Evolutionary conservation across 2,329 filamentous ascomycete species (phyloP).

Genomic region (Penicillium concentricum): DNA sequence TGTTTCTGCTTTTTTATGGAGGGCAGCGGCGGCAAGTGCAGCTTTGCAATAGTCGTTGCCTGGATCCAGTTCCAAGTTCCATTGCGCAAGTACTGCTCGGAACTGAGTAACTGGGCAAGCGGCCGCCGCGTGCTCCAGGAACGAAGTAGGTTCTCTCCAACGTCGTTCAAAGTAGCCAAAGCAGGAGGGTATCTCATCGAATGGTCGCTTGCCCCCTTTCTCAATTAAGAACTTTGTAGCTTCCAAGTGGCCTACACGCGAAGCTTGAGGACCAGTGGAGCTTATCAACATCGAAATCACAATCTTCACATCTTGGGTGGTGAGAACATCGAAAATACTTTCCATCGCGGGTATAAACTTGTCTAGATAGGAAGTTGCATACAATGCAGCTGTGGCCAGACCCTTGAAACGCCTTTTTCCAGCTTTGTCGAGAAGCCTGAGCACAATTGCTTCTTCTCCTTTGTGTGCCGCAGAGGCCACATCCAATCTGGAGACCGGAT

Average conservation of each 20-base stretch:
- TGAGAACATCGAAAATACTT: not conserved
- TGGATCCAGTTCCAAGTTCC: not conserved
- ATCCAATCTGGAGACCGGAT: not conserved
- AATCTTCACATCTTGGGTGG: not conserved
- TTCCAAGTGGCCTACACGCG: not conserved
- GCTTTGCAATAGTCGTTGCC: not conserved
- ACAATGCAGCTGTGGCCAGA: not conserved
- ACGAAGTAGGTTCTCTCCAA: not conserved
- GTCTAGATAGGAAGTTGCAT: not conserved
- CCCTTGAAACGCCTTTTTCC: not conserved
- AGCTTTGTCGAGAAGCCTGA: not conserved
- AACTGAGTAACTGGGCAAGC: not conserved
- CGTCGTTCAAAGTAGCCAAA: no score
- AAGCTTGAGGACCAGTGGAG: not conserved
- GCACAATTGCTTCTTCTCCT: not conserved
- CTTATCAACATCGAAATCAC: not conserved
- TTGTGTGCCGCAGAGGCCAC: not conserved
- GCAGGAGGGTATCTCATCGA: not conserved
- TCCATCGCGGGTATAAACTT: not conserved
- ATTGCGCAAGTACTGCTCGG: not conserved
- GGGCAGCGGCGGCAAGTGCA: not conserved
- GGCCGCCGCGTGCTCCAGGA: not conserved
- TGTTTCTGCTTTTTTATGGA: not conserved
- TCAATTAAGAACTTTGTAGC: not conserved
- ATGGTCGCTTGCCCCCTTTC: not conserved